Percentiles rank a stretch among this genome's conserved stretches.
Conservation (phyloP, 345 rosid species). For the Lepidium aucheri region DNA sequence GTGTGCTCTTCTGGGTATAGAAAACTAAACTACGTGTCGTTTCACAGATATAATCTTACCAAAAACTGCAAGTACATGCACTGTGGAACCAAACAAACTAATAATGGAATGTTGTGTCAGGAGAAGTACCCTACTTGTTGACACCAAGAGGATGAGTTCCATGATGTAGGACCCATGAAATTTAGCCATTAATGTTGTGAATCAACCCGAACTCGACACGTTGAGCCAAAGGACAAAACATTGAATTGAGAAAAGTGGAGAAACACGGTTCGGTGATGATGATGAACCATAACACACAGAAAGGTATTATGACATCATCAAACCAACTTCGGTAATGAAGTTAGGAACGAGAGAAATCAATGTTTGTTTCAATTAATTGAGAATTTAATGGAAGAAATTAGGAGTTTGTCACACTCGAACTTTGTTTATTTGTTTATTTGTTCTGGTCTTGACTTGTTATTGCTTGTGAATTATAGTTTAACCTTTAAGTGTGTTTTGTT, state of each 20-base stretch:
- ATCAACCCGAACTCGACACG: constrained; percentile 32
- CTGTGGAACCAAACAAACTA: constrained; percentile 17
- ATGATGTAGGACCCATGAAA: constrained; percentile 8
- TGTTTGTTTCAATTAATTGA: background rate
- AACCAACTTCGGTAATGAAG: constrained; percentile 16
- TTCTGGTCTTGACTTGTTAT: background rate
- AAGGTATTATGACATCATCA: constrained; percentile 21
- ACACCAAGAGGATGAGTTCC: constrained; percentile 20
- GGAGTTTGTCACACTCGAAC: background rate
- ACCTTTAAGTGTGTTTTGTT: background rate
- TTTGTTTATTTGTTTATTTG: background rate
- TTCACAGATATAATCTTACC: background rate
- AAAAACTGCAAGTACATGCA: constrained; percentile 4
- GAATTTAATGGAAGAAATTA: background rate
- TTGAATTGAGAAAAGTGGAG: constrained; percentile 24
- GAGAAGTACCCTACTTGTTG: constrained; percentile 16
- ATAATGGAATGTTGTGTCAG: constrained; percentile 26
- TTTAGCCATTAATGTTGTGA: constrained; percentile 16
- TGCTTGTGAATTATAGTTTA: background rate
- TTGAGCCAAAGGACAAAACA: constrained; percentile 21
- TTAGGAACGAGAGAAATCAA: constrained; percentile 2
- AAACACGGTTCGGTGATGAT: constrained; percentile 23
- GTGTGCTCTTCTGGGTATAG: background rate
- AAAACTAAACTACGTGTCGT: constrained; percentile 12
- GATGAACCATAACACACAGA: constrained; percentile 21